Percentiles rank a stretch among this genome's conserved stretches.
These are phyloP conservation scores for Dipteronia sinensis DNA, from an alignment of 345 rosid genomes.

Conservation along the genomic window DNA sequence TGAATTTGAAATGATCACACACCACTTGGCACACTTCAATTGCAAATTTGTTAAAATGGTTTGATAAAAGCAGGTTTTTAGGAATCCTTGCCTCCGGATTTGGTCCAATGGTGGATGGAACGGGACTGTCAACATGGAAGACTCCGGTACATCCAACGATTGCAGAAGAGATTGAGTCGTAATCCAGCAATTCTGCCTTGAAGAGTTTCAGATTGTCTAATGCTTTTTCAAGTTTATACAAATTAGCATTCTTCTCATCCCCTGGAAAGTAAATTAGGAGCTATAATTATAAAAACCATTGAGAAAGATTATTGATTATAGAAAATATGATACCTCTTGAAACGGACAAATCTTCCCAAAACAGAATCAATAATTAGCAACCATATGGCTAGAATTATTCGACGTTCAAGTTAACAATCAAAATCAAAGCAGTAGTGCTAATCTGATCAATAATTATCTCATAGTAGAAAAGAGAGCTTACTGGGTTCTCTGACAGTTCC, in stretches of 20 bases:
- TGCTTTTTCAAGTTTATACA: constrained; percentile 52
- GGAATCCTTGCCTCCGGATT: constrained; percentile 40
- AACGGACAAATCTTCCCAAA: too few species aligned
- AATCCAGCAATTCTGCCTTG: constrained; percentile 66
- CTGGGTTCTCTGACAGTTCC: constrained; percentile 69
- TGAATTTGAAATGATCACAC: background rate
- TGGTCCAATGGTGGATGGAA: constrained; percentile 43
- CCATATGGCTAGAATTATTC: background rate
- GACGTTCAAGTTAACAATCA: background rate
- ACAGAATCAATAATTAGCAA: too few species aligned
- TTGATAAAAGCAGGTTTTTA: too few species aligned
- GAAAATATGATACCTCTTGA: background rate
- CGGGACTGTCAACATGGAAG: constrained; percentile 72
- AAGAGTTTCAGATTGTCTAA: constrained; percentile 60
- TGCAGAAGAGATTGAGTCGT: constrained; percentile 44
- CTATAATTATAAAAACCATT: background rate
- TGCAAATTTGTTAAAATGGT: background rate
- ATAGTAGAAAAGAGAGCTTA: background rate
- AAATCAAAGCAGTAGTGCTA: background rate
- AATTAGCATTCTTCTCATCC: constrained; percentile 52
- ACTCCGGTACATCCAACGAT: constrained; percentile 58
- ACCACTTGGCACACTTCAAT: background rate
- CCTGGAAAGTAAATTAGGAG: constrained; percentile 21
- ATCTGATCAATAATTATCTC: too few species aligned
- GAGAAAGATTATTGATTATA: background rate